Percentiles rank a stretch among this genome's conserved stretches.
Evolutionary conservation across 2,329 filamentous ascomycete species (phyloP).

Genomic region (Emergomyces orientalis): DNA sequence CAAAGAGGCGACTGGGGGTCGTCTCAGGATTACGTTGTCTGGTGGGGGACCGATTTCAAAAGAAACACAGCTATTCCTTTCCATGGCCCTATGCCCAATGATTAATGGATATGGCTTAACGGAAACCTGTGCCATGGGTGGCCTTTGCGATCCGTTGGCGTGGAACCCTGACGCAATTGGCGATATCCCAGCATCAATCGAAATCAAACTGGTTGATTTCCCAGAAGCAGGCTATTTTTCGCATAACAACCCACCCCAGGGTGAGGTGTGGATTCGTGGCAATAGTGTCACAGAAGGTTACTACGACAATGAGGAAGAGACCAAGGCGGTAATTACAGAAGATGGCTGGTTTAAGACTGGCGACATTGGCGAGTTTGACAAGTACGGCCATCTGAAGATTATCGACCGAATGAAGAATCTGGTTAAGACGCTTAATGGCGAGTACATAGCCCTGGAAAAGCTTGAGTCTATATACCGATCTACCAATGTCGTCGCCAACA

Average conservation of each 20-base stretch:
- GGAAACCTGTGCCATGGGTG: constrained; percentile 66
- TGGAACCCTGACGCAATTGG: constrained; percentile 62
- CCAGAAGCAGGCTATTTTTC: constrained; percentile 90
- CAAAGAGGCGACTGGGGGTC: constrained; percentile 79
- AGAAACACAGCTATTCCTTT: constrained; percentile 83
- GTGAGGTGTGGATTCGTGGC: constrained; percentile 78
- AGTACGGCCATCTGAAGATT: constrained; percentile 77
- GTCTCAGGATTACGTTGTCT: constrained; percentile 83
- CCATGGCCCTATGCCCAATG: constrained; percentile 88
- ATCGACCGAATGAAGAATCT: constrained; percentile 98
- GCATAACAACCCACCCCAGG: constrained; percentile 82
- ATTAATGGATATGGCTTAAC: constrained; percentile 89
- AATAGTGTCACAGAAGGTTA: constrained; percentile 74
- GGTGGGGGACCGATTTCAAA: constrained; percentile 84
- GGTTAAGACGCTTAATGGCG: constrained; percentile 93
- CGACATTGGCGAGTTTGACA: constrained; percentile 81
- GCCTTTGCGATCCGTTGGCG: constrained; percentile 56
- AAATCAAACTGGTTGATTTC: constrained; percentile 75
- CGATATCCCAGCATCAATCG: constrained; percentile 55
- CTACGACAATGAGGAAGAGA: constrained; percentile 83
- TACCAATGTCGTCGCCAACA: constrained; percentile 45
- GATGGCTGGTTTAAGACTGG: constrained; percentile 98
- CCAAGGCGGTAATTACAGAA: constrained; percentile 64
- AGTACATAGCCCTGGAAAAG: constrained; percentile 89
- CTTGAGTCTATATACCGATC: constrained; percentile 83